A percentile compares a stretch with the other conserved stretches of the same genome.
These are phyloP conservation scores for Closterium sp. DNA, from an alignment of 139 green algal species.

Conservation along the genomic window DNA sequence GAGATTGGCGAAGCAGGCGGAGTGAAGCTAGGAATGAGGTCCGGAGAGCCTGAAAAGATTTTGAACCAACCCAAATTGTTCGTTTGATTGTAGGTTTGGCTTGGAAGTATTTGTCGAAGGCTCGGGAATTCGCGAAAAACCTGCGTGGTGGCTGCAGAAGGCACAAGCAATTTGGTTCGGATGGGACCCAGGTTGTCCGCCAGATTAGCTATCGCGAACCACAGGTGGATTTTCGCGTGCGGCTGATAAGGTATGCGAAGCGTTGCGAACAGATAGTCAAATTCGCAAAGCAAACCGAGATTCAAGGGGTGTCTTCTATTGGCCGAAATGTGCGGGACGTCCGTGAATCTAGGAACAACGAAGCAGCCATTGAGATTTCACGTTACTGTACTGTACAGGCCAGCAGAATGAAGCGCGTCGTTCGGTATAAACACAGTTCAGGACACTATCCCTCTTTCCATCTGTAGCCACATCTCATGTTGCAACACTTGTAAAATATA, in stretches of 20 bases:
- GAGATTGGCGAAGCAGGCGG: too few species aligned
- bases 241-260: not conserved
- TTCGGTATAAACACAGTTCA: too few species aligned
- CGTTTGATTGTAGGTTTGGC: too few species aligned
- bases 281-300: not conserved
- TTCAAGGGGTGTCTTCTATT: not conserved
- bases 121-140: too few species aligned
- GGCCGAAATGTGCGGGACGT: not conserved
- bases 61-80: too few species aligned
- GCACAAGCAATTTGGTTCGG: not conserved
- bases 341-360: not conserved
- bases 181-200: not conserved
- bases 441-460: slow-evolving; percentile 41
- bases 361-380: not conserved
- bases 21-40: too few species aligned
- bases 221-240: not conserved
- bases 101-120: too few species aligned
- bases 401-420: too few species aligned
- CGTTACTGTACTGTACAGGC: too few species aligned
- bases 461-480: slow-evolving; percentile 31
- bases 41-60: too few species aligned
- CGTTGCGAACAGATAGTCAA: not conserved
- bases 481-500: slow-evolving; percentile 85
- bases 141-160: not conserved
- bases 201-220: not conserved